Evolutionary conservation across 2,329 filamentous ascomycete species (phyloP), one percentile per base, ranked within the genome.

Genomic region (Thermochaetoides dissita): DNA sequence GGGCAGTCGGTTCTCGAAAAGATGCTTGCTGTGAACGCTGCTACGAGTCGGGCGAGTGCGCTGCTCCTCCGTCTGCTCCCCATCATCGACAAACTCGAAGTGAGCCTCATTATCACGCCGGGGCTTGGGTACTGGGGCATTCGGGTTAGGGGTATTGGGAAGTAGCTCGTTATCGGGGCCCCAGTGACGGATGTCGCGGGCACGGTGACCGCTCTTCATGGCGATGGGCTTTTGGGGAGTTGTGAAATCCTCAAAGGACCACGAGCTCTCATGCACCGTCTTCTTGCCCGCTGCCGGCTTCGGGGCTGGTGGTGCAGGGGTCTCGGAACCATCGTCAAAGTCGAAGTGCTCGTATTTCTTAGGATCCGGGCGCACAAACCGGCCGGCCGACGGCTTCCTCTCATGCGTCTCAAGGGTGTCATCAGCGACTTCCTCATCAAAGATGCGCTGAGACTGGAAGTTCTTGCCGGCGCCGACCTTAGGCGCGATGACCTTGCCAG

Each of bases 301-400:
- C 41, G 69, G 60, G 12, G 68, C 59, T 24, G 17, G 17, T 24
- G 17, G 17, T 17, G 62, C 56, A 3, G 61, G 51, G 7, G 62
- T 52, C 40, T 59, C 63, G 12, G 66, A 71, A 39, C 76, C 78
- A 50, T 86, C 79, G 44, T 72, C 76, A 56, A 94, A 83, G 46
- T 87, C 80, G 57, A 94, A 94, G 62, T 96, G 89, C 45, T 81
- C 69, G 64, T 79, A 95, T 61, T 86, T 93, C 56, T 76, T 77
- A 2, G 84, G 74, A 59, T 91, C 75, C 6, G 83, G 79, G 55
- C 81, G 71, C 55, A 72, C 69, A 51, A 62, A 64, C 41, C 63
- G 63, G 34, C 68, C 65, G 28, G 58, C 54, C 29, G 62, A 60
- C 42, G 61, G 59, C 36, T 56, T 50, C 33, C 63, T 58, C 37